phyloP scores from a whole-genome alignment of 164 flowering plant species.

The Pachysandra terminalis region DNA sequence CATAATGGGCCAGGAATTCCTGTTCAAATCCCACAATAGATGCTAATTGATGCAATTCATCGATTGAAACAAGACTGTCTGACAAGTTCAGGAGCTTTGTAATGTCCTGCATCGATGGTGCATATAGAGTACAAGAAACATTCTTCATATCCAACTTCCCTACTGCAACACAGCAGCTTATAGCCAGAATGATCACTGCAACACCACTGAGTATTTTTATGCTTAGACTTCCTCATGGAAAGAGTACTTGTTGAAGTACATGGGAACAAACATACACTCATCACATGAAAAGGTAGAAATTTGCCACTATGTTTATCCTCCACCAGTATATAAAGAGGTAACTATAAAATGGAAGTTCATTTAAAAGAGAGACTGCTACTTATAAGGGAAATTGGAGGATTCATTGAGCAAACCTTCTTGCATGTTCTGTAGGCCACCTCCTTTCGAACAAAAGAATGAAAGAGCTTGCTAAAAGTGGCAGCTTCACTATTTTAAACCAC shows the following conservation, averaged over 20 bases:
- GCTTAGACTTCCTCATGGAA: slow-evolving; percentile 15
- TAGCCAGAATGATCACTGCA: slow-evolving; percentile 58
- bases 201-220: slow-evolving; percentile 49
- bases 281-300: neutral
- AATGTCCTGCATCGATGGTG: slow-evolving; percentile 30
- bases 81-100: slow-evolving; percentile 46
- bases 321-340: neutral
- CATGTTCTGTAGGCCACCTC: slow-evolving; percentile 47
- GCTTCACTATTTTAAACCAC: slow-evolving; percentile 51
- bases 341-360: neutral
- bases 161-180: slow-evolving; percentile 51
- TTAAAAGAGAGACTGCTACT: neutral
- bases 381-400: neutral
- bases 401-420: slow-evolving; percentile 39
- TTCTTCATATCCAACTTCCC: slow-evolving; percentile 44
- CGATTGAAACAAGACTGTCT: slow-evolving; percentile 37
- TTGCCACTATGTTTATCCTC: neutral
- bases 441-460: slow-evolving; percentile 38
- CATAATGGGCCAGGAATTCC: slow-evolving; percentile 54
- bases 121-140: slow-evolving; percentile 30
- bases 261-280: no score
- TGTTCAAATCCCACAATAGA: slow-evolving; percentile 58
- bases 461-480: slow-evolving; percentile 42
- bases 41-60: slow-evolving; percentile 42
- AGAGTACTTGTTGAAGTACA: neutral